Conservation (phyloP, 73 alveolate genomes). For the Tetrahymena thermophila region DNA sequence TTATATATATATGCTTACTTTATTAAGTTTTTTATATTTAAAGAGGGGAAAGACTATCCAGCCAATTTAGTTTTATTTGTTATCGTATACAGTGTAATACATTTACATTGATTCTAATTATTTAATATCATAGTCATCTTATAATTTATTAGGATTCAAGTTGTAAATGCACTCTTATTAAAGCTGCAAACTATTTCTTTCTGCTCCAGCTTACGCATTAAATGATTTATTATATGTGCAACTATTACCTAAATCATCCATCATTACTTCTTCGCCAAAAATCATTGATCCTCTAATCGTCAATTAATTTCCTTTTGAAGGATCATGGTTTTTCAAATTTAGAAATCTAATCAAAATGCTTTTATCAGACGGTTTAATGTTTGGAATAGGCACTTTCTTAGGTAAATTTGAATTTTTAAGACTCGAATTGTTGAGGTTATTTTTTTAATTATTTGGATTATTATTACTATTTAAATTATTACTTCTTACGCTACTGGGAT, state of each 20-base stretch:
- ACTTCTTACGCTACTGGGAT: neutral
- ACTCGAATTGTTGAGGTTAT: neutral
- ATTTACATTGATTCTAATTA: neutral
- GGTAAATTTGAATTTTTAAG: neutral
- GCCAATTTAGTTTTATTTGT: neutral
- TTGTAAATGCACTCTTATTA: neutral
- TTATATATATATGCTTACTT: neutral
- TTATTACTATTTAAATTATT: too few relatives aligned
- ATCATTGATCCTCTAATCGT: neutral
- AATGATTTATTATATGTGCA: neutral
- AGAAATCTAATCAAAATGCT: neutral
- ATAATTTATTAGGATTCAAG: neutral
- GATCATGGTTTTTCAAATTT: neutral
- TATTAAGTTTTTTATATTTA: neutral
- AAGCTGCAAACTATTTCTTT: neutral
- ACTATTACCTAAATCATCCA: neutral
- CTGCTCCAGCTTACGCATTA: neutral
- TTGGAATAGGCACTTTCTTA: neutral
- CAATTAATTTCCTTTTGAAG: neutral
- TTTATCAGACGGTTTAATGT: neutral
- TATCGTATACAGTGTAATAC: neutral
- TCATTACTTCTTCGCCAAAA: neutral
- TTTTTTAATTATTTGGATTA: neutral
- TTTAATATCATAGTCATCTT: neutral
- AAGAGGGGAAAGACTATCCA: neutral